Evolutionary conservation across 805 yeast genomes (phyloP).

Genomic region (Yarrowia bubula): DNA sequence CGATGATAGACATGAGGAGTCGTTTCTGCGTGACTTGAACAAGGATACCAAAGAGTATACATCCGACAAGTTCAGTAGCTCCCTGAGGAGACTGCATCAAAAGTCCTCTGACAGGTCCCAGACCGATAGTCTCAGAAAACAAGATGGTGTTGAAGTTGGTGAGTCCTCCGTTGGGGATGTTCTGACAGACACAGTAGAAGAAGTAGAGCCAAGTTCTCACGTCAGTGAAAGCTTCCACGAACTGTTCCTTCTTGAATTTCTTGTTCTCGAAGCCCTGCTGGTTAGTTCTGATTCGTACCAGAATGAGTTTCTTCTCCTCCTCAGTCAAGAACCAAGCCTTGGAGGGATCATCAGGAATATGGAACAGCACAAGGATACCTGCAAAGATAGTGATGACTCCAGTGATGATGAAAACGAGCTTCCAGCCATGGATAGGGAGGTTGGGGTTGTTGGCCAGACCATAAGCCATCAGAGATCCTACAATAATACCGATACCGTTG

Average conservation of each 20-base stretch:
- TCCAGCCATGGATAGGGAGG: background rate
- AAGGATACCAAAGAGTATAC: background rate
- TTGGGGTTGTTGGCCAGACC: background rate
- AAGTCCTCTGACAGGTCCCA: background rate
- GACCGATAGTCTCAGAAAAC: background rate
- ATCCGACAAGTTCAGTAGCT: background rate
- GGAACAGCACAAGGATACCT: background rate
- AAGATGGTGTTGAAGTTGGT: slow-evolving; percentile 7
- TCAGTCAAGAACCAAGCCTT: background rate
- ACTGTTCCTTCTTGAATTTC: background rate
- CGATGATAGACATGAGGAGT: background rate
- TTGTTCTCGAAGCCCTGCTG: slow-evolving; percentile 14
- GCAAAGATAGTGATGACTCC: slow-evolving; percentile 3
- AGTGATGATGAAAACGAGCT: background rate
- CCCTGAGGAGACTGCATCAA: background rate
- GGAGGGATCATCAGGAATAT: background rate
- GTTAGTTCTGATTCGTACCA: background rate
- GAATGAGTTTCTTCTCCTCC: background rate
- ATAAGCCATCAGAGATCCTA: background rate
- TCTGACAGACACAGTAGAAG: background rate
- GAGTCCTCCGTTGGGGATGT: slow-evolving; percentile 8
- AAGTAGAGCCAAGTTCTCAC: slow-evolving; percentile 7
- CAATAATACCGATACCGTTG: background rate
- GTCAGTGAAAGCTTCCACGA: background rate
- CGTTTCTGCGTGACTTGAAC: slow-evolving; percentile 1